Base-by-base conservation (phyloP, 1,284 basidiomycete genomes). In the Sanghuangporus sanghuang region DNA sequence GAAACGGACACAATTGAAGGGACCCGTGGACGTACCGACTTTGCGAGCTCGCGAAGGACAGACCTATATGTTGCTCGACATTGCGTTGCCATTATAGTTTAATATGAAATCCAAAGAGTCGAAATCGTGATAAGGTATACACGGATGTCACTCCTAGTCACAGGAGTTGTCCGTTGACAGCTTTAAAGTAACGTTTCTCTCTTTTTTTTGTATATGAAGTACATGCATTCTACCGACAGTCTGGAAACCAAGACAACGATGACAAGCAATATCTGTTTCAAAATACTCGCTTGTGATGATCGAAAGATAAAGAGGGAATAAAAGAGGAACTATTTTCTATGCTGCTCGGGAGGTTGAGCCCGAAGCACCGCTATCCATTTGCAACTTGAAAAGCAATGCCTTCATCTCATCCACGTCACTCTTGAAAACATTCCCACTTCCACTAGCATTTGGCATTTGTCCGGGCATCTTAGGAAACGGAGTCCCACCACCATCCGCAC, bases 361-460 rank as follows among this genome's bases (percentile, higher is more conserved):
- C 46, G 18, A 42, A 35, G 27, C 39, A n/a, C 5, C 32, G 39
- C 35, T 46, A 12, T 46, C 16, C 7, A 48, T 59, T 64, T 74
- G 71, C n/a, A 90, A 72, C 58, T 80, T 76, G 59, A 75, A 75
- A 69, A 92, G 67, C 59, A 85, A 67, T 35, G 69, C 71, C 74
- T 90, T 88, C 77, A 91, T 68, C 73, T 90, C 88, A 42, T 84
- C 82, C 6, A 90, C 77, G 70, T 92, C 90, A 62, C 83, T 83
- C 69, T 80, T 78, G 63, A 92, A 79, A 1, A 80, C 83, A 67
- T 85, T 85, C 18, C 76, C 76, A 66, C 82, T 84, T 14, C 77
- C 72, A 2, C 79, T 74, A 2, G 77, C 72, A 36, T 74, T 73
- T 14, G 68, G 70, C 67, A 73, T 76, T 4, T 52, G 21, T 44